Evolutionary conservation across 306 rosid species (phyloP).

Genomic region (Sechiopsis laciniata): DNA sequence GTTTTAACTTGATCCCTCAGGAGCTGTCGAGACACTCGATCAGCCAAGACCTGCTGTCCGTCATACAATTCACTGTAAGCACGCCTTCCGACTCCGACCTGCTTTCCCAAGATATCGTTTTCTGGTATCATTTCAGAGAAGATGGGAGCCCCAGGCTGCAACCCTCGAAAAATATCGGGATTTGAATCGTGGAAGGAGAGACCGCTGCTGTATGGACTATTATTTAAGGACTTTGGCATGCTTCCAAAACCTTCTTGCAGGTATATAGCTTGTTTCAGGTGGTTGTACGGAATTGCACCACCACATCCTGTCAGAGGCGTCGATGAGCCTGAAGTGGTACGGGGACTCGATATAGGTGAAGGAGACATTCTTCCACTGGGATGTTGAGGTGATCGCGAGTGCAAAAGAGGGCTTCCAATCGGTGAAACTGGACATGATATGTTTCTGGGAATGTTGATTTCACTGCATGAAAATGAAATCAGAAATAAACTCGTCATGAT

Average conservation of each 20-base stretch:
- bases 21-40: slow-evolving; percentile 78
- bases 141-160: slow-evolving; percentile 64
- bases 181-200: slow-evolving; percentile 54
- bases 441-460: slow-evolving; percentile 66
- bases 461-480: slow-evolving; percentile 52
- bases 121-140: slow-evolving; percentile 61
- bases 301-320: slow-evolving; percentile 76
- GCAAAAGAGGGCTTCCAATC: slow-evolving; percentile 90
- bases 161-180: slow-evolving; percentile 65
- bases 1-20: slow-evolving; percentile 58
- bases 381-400: slow-evolving; percentile 87
- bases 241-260: slow-evolving; percentile 71
- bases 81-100: slow-evolving; percentile 39
- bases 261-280: slow-evolving; percentile 49
- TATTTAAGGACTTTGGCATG: slow-evolving; percentile 55
- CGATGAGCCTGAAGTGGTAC: slow-evolving; percentile 84
- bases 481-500: slow-evolving; percentile 22
- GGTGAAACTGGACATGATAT: slow-evolving; percentile 97
- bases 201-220: slow-evolving; percentile 45
- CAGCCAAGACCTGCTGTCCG: slow-evolving; percentile 85
- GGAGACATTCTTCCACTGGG: slow-evolving; percentile 84
- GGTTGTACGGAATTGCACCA: slow-evolving; percentile 71
- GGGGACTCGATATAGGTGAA: slow-evolving; percentile 95
- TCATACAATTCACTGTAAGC: slow-evolving; percentile 47
- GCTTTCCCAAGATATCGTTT: slow-evolving; percentile 54